Base-by-base conservation (phyloP, 176 grass and related monocot genomes). In the Oryza meridionalis region DNA sequence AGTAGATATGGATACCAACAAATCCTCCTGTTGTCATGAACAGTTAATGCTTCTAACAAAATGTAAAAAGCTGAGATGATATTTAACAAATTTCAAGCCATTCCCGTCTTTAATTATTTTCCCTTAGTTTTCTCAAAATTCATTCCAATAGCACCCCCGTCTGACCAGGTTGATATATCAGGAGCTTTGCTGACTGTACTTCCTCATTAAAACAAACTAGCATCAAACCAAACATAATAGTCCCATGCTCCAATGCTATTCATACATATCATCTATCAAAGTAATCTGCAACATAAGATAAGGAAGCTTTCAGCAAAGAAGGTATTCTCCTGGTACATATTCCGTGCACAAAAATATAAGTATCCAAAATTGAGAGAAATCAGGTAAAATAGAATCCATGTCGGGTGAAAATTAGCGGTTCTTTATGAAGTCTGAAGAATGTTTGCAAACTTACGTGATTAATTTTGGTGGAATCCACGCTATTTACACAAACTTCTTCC, bases 211-310 rank as follows among this genome's bases (percentile, higher is more conserved):
- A 21, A 58, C 19, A 58, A n/a, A 58, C 53, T 58, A 58, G 17
- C 53, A 58, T 58, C 53, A 58, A 55, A 58, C 53, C 53, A 58
- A 58, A 58, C 6, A n/a, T n/a, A 66, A 38, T 73, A 65, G 64
- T 19, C 35, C 32, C 4, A 71, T 3, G 13, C 24, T 16, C 31
- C 75, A 86, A 11, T 45, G 15, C 32, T 92, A 90, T 83, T 89
- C 77, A 19, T 86, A 94, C 74, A 90, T 84, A 70, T 91, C 85
- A 55, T 94, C 87, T 63, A 90, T 89, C 87, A 94, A 92, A 55
- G 86, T 90, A 62, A 92, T 88, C 93, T 92, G 93, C 50, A 84
- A 77, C 35, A 77, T 19, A 82, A 15, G 5, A 75, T 7, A 81
- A 81, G 11, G 19, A 25, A 69, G 24, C 33, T 81, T 87, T 61